Conservation (phyloP, 2,329 filamentous ascomycete species). For the Pestalotiopsis sp. region DNA sequence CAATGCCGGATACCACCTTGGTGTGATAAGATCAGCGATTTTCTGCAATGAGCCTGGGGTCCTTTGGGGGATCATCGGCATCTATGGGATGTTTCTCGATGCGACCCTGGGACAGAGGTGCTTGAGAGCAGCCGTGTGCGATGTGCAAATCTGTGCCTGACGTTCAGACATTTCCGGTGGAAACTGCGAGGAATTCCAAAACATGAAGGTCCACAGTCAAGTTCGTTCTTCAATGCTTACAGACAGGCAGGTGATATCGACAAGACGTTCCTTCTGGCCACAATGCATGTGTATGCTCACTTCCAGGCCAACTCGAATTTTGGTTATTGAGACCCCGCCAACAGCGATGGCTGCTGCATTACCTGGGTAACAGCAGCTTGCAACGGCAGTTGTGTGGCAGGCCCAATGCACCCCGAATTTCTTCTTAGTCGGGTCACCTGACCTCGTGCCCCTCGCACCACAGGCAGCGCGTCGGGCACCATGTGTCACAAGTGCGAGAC, state of each 20-base stretch:
- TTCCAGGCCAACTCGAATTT: too few relatives aligned
- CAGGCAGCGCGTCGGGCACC: background rate
- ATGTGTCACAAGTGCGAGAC: background rate
- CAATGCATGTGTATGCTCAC: too few relatives aligned
- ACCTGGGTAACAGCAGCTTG: background rate
- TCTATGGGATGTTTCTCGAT: background rate
- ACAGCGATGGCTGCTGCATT: too few relatives aligned
- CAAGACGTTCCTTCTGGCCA: too few relatives aligned
- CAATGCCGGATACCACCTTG: constrained; percentile 1
- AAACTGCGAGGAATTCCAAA: background rate
- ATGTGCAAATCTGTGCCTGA: too few relatives aligned
- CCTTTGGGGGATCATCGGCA: background rate
- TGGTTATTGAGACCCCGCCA: too few relatives aligned
- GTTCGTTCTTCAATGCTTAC: too few relatives aligned
- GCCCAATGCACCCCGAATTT: background rate
- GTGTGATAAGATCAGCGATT: background rate
- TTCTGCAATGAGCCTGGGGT: background rate
- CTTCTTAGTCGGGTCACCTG: background rate
- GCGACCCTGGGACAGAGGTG: background rate
- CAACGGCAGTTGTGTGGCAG: background rate
- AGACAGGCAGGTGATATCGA: too few relatives aligned
- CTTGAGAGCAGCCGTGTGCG: background rate
- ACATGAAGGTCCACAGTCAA: background rate
- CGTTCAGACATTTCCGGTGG: too few relatives aligned
- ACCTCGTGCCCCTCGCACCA: background rate